A percentile compares a stretch with the other conserved stretches of the same genome.
Evolutionary conservation across 2,329 filamentous ascomycete genomes (phyloP).

Genomic region (Aureobasidium mangrovei): DNA sequence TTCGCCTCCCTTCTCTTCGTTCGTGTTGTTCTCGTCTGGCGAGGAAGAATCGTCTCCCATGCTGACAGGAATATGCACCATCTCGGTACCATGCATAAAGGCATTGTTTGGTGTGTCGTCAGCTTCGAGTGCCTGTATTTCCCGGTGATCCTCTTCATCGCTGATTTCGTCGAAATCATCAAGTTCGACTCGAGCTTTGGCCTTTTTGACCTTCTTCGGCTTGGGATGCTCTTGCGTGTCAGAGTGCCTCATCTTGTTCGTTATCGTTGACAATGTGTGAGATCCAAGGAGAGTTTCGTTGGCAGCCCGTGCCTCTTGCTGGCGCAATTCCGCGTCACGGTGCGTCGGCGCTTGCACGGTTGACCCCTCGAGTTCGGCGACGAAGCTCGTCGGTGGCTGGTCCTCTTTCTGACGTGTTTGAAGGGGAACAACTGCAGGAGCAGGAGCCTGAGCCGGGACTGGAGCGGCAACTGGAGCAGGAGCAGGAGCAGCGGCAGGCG

Average conservation of each 20-base stretch:
- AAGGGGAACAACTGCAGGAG: conserved; percentile 6
- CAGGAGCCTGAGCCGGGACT: background rate
- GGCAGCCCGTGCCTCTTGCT: background rate
- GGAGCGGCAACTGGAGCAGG: background rate
- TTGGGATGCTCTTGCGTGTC: conserved; percentile 33
- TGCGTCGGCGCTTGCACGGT: conserved; percentile 33
- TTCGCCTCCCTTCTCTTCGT: conserved; percentile 19
- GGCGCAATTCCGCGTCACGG: conserved; percentile 19
- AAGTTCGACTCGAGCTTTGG: conserved; percentile 55
- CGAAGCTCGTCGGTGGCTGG: conserved; percentile 17
- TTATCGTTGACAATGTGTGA: conserved; percentile 25
- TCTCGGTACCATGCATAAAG: conserved; percentile 31
- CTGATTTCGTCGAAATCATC: conserved; percentile 59
- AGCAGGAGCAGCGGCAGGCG: background rate
- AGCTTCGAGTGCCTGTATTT: conserved; percentile 22
- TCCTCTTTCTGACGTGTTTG: background rate
- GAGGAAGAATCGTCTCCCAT: conserved; percentile 3
- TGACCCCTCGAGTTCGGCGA: conserved; percentile 31
- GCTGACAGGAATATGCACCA: conserved; percentile 26
- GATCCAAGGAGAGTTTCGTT: conserved; percentile 8
- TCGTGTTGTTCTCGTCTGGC: conserved; percentile 5
- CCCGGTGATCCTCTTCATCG: conserved; percentile 32
- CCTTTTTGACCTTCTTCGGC: conserved; percentile 48
- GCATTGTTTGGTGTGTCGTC: conserved; percentile 17
- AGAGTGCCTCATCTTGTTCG: conserved; percentile 37